These are phyloP conservation scores for Penicillium simplicissimum DNA, from an alignment of 495 filamentous ascomycete species.

Conservation along the genomic window DNA sequence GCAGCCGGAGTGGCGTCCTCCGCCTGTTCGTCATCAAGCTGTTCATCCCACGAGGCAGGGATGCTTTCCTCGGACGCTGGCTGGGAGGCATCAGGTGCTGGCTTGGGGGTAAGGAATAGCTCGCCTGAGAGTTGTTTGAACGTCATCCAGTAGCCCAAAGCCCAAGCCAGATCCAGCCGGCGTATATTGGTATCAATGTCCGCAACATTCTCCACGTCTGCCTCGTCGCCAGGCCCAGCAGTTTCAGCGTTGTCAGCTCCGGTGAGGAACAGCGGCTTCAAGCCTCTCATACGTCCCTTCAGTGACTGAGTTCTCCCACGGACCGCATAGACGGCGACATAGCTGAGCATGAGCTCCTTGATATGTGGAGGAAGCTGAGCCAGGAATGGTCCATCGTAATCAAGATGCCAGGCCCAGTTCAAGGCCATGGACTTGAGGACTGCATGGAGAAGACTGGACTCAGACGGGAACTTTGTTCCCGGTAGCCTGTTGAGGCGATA, in stretches of 20 bases:
- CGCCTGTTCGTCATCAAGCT: constrained; percentile 21
- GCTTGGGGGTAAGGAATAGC: constrained; percentile 41
- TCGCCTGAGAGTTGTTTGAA: constrained; percentile 59
- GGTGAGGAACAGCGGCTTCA: constrained; percentile 33
- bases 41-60: constrained; percentile 42
- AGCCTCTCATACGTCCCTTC: constrained; percentile 26
- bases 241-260: constrained; percentile 16
- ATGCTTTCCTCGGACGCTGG: constrained; percentile 21
- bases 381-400: constrained; percentile 67
- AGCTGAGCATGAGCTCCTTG: constrained; percentile 61
- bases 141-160: constrained; percentile 57
- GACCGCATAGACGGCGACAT: constrained; percentile 58
- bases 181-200: constrained; percentile 51
- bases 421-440: constrained; percentile 59
- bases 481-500: constrained; percentile 47
- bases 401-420: constrained; percentile 69
- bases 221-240: constrained; percentile 23
- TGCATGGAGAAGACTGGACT: constrained; percentile 56
- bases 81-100: constrained; percentile 9
- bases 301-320: constrained; percentile 42
- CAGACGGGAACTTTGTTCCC: constrained; percentile 41
- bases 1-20: constrained; percentile 29
- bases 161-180: constrained; percentile 64
- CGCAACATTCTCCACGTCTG: constrained; percentile 28
- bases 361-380: constrained; percentile 61